Evolutionary conservation across 208 protist species (phyloP), one percentile per base, ranked within the genome.

Genomic region (Angomonas desouzai): DNA sequence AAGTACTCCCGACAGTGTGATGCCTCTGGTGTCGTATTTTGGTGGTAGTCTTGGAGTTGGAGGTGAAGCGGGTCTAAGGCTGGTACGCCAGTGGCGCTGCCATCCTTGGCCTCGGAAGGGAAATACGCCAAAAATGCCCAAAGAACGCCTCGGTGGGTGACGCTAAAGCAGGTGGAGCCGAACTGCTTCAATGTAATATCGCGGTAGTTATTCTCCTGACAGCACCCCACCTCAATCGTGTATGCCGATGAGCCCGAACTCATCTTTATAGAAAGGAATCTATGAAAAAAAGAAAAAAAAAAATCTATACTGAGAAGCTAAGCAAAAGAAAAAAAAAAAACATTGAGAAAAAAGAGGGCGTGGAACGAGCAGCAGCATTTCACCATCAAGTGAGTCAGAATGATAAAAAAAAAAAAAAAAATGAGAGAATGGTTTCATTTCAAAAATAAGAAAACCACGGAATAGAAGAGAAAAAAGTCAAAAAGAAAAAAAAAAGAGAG

Each of bases 111-210:
- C 9, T 51, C 45, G 2, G 49, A 32, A 7, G 64, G 70, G 66
- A 88, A 93, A 29, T 71, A 63, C 1, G 74, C 83, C 10, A 93
- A 63, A 53, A 88, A 85, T 1, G 81, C 87, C 47, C 70, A 86
- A 18, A 78, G 69, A 36, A 93, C 73, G 4, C 81, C 81, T 10
- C 72, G 69, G 57, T 88, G 76, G 0, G 78, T 84, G 3, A 75
- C 79, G 32, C 72, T 76, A 47, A 90, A 90, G 38, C 74, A 80
- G 3, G 72, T 49, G 9, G 69, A 73, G 10, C 81, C 76, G 43
- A 80, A 68, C 10, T 82, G 70, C 16, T 83, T 69, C 25, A 93
- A 68, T 7, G 74, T 72, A 11, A 93, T 74, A 10, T 87, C 76
- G n/a, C 87, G 87, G 22, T 64, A 71, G 40, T 77, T 79, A 40